phyloP scores from a whole-genome alignment of 2,329 filamentous ascomycete species.

The Volutella citrinella region DNA sequence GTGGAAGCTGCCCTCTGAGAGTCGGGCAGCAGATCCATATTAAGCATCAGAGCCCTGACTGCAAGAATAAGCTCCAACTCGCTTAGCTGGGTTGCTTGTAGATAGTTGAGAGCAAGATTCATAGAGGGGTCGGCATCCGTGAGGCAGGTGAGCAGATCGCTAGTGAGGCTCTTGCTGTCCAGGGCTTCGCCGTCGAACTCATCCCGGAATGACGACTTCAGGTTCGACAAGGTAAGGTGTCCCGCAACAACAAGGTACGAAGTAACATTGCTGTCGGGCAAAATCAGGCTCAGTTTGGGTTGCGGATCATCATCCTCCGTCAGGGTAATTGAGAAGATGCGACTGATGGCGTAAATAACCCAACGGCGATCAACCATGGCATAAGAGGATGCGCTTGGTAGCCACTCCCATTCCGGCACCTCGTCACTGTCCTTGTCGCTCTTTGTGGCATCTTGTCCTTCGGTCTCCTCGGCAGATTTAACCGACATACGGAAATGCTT shows the following conservation, averaged over 20 bases:
- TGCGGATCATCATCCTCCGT: conserved; percentile 37
- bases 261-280: conserved; percentile 53
- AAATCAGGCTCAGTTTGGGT: conserved; percentile 30
- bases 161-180: conserved; percentile 48
- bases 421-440: conserved; percentile 23
- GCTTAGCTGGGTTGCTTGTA: conserved; percentile 63
- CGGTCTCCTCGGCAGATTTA: conserved; percentile 16
- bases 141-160: conserved; percentile 61
- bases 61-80: conserved; percentile 64
- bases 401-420: conserved; percentile 50
- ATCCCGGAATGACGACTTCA: conserved; percentile 55
- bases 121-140: conserved; percentile 66
- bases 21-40: conserved; percentile 58
- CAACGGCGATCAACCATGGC: conserved; percentile 61
- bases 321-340: conserved; percentile 54
- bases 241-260: conserved; percentile 60
- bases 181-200: conserved; percentile 41
- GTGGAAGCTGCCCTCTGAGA: conserved; percentile 28
- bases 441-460: conserved; percentile 12
- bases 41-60: conserved; percentile 65
- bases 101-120: conserved; percentile 62
- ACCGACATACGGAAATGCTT: conserved; percentile 46
- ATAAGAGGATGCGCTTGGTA: conserved; percentile 42
- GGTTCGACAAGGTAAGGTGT: conserved; percentile 57
- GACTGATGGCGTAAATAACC: conserved; percentile 61